Conservation (phyloP, 257 asterid genomes). For the Asclepias syriaca region DNA sequence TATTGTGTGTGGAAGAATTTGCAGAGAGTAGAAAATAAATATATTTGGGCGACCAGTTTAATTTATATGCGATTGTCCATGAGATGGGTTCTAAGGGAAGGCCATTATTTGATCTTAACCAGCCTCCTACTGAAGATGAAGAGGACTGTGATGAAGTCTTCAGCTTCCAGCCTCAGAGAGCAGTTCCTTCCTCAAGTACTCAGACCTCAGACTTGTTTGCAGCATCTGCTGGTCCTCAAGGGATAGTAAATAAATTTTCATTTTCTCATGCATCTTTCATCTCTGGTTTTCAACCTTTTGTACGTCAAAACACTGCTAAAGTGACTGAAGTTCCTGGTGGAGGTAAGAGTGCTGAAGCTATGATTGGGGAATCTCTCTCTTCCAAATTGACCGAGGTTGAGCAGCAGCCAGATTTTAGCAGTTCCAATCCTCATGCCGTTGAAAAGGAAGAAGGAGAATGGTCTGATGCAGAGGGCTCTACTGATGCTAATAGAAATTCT, state of each 20-base stretch:
- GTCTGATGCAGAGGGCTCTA: conserved; percentile 87
- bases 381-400: conserved; percentile 36
- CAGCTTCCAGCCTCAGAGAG: conserved; percentile 84
- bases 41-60: conserved; percentile 30
- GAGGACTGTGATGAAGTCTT: conserved; percentile 59
- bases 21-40: conserved; percentile 30
- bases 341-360: conserved; percentile 29
- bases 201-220: conserved; percentile 56
- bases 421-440: conserved; percentile 35
- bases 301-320: conserved; percentile 47
- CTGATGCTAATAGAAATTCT: conserved; percentile 34
- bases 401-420: conserved; percentile 33
- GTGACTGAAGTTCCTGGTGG: conserved; percentile 36
- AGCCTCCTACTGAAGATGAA: conserved; percentile 82
- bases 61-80: conserved; percentile 57
- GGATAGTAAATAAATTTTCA: conserved; percentile 83
- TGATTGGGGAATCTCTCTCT: conserved; percentile 23
- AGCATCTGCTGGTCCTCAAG: conserved; percentile 55
- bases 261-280: conserved; percentile 93
- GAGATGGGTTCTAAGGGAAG: conserved; percentile 96
- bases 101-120: conserved; percentile 90
- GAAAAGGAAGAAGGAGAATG: conserved; percentile 99
- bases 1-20: conserved; percentile 38
- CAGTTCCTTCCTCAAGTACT: conserved; percentile 75
- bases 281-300: conserved; percentile 97